Evolutionary conservation across 805 yeast genomes (phyloP).

Genomic region (Lipomyces yamanashiensis): DNA sequence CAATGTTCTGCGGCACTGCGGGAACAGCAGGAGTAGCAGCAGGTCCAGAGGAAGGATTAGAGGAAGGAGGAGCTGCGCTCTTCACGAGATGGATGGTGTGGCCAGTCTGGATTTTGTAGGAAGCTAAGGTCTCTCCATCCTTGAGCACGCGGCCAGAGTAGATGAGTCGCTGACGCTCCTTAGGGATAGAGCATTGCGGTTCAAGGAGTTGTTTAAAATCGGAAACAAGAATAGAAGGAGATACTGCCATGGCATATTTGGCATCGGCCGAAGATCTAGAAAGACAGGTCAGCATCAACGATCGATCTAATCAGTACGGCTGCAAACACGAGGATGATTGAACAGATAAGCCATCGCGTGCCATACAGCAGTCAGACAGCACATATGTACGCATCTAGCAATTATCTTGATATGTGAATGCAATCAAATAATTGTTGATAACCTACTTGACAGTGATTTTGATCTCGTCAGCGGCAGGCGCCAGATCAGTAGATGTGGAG

Average conservation of each 20-base stretch:
- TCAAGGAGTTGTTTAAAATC: constrained; percentile 72
- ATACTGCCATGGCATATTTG: constrained; percentile 69
- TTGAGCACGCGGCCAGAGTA: constrained; percentile 93
- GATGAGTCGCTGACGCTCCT: constrained; percentile 82
- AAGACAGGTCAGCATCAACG: neutral
- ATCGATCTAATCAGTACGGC: neutral
- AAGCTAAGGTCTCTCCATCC: constrained; percentile 72
- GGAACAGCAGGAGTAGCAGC: constrained; percentile 38
- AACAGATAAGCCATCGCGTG: neutral
- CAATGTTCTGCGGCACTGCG: constrained; percentile 72
- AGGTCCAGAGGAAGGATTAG: constrained; percentile 42
- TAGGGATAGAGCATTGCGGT: constrained; percentile 65
- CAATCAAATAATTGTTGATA: neutral
- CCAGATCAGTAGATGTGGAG: constrained; percentile 7
- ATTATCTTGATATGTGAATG: no score
- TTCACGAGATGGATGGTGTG: constrained; percentile 89
- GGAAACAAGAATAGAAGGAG: constrained; percentile 59
- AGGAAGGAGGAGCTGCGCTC: constrained; percentile 61
- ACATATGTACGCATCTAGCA: no score
- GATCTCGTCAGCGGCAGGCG: constrained; percentile 28
- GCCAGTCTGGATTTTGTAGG: constrained; percentile 82
- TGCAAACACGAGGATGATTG: neutral
- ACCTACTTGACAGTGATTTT: constrained; percentile 34
- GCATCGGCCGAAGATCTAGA: constrained; percentile 54
- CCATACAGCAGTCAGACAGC: no score